A percentile compares a stretch with the other conserved stretches of the same genome.
Conservation (phyloP, 129 eudicot species). For the Helianthus annuus region HanXRQr2.0-SUNRISE NC_035441.2:187348459-187348958, state of each 20-base stretch:
- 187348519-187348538: slow-evolving; percentile 17
- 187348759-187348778: too few relatives aligned
- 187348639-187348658: neutral
- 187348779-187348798: too few relatives aligned
- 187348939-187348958: too few relatives aligned
- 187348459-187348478: slow-evolving; percentile 26
- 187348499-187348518: slow-evolving; percentile 11
- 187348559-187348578: slow-evolving; percentile 20
- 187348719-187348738: neutral
- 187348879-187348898: too few relatives aligned
- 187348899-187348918: too few relatives aligned
- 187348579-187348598: slow-evolving; percentile 9
- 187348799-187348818: too few relatives aligned
- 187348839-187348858: too few relatives aligned
- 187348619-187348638: slow-evolving; percentile 10
- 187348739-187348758: too few relatives aligned
- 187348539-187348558: slow-evolving; percentile 17
- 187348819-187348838: too few relatives aligned
- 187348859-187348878: too few relatives aligned
- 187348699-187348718: neutral
- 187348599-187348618: slow-evolving; percentile 17
- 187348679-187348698: neutral
- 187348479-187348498: slow-evolving; percentile 22
- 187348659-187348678: neutral
- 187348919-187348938: too few relatives aligned